Conservation (phyloP, 208 protist species). For the Leishmania turanica region DNA sequence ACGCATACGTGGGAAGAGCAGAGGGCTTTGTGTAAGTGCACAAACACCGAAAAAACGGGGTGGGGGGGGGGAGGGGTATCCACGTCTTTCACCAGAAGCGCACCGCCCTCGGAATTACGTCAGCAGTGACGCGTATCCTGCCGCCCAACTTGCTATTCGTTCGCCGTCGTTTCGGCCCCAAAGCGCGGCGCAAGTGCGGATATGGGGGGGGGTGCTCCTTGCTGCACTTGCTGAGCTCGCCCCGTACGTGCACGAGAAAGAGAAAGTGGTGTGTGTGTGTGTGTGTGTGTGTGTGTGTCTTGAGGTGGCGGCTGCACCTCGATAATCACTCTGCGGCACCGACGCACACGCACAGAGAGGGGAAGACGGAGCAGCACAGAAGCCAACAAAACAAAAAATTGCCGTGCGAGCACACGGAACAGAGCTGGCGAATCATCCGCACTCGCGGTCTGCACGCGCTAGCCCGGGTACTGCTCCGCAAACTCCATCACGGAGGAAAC, state of each 20-base stretch:
- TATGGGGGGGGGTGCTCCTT: background rate
- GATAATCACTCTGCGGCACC: background rate
- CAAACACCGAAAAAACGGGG: background rate
- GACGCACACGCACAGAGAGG: background rate
- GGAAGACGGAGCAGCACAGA: background rate
- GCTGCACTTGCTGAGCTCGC: background rate
- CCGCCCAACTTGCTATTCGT: background rate
- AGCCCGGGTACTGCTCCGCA: background rate
- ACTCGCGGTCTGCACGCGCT: background rate
- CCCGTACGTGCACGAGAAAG: background rate
- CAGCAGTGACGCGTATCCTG: background rate
- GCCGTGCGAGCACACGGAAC: background rate
- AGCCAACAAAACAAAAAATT: background rate
- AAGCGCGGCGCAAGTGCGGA: background rate
- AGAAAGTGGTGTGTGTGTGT: background rate
- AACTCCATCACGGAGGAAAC: conserved; percentile 34
- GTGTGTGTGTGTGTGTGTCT: background rate
- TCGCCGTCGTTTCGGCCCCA: background rate
- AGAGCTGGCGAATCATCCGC: background rate
- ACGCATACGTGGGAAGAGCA: background rate
- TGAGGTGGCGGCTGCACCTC: background rate
- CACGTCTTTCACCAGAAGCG: background rate
- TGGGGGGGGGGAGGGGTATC: background rate
- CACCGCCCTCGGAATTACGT: background rate
- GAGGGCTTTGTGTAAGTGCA: background rate